Conservation (phyloP, 306 rosid genomes). For the Dryas octopetala region DNA sequence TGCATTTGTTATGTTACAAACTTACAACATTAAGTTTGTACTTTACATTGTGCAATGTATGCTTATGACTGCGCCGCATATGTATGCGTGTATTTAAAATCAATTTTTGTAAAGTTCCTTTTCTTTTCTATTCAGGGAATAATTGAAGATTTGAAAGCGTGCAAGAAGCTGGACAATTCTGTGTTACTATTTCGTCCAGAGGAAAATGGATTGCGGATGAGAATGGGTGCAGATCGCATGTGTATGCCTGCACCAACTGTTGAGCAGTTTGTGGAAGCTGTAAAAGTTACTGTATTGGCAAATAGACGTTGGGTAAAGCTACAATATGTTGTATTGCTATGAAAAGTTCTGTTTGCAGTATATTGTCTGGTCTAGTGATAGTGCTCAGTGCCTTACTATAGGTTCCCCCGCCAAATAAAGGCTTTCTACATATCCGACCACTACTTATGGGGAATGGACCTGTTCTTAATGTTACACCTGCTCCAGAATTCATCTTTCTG, state of each 20-base stretch:
- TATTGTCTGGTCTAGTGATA: background rate
- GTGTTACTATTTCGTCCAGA: constrained; percentile 38
- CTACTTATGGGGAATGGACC: constrained; percentile 17
- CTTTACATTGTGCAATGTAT: background rate
- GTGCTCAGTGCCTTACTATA: background rate
- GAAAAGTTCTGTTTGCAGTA: background rate
- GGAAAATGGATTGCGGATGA: constrained; percentile 45
- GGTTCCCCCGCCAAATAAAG: constrained; percentile 14
- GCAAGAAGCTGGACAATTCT: constrained; percentile 30
- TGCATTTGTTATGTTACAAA: background rate
- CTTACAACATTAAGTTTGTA: background rate
- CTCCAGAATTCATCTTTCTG: constrained; percentile 18
- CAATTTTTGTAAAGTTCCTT: background rate
- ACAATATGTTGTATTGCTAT: background rate
- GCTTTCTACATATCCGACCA: constrained; percentile 20
- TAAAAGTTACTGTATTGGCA: constrained; percentile 25
- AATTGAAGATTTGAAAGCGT: constrained; percentile 19
- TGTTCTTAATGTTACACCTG: constrained; percentile 16
- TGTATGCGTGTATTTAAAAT: background rate
- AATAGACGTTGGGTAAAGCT: constrained; percentile 32
- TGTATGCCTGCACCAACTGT: constrained; percentile 45
- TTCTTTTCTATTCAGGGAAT: constrained; percentile 5
- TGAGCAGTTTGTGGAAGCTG: constrained; percentile 33
- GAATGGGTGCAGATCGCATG: constrained; percentile 45
- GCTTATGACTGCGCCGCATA: too few relatives aligned